Base-by-base conservation (phyloP, 352 stramenopile species). In the Globisporangium emineosum region DNA sequence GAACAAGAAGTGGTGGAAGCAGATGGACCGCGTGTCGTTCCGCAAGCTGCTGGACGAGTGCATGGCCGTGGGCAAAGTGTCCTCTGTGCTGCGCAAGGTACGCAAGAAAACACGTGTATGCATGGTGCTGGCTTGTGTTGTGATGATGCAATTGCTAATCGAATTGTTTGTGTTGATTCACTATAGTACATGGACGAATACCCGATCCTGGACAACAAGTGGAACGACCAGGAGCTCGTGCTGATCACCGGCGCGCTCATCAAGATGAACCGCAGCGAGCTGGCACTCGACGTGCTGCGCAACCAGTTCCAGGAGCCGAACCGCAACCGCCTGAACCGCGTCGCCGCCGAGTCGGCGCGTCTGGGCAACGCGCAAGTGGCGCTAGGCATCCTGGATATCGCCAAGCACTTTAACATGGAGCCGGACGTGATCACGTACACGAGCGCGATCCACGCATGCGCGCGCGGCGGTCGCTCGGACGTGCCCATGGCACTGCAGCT, bases 391-490 rank as follows among this genome's bases (percentile, higher is more conserved):
- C 70, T 93, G 40, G 75, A 90, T 54, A 90, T 93, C 57, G 72
- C 73, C 30, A 81, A 81, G 45, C 76, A 93, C 64, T 89, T 91
- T 47, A 57, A 76, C n/a, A 63, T 91, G 56, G 51, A 69, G 37
- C 81, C 79, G 1, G 82, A 93, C 66, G 80, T 90, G 9, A 67
- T 91, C 32, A 91, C 80, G 32, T 95, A 89, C 75, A 93, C 83
- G 27, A 90, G 81, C 60, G 81, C 80, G 30, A 95, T 95, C 62
- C 79, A 90, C 68, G 85, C 85, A 29, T 95, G 84, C 42, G 83
- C 83, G 12, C 83, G 83, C 51, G 81, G 79, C 21, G 68, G 66
- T 9, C 76, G 69, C 27, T 71, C 70, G 23, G 76, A 87, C 52
- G 67, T 91, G 45, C 65, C 77, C 1, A 71, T 69, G 62, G 83